Evolutionary conservation across 1,139 yeast species (phyloP).

Genomic region (Candida freyschussii): DNA sequence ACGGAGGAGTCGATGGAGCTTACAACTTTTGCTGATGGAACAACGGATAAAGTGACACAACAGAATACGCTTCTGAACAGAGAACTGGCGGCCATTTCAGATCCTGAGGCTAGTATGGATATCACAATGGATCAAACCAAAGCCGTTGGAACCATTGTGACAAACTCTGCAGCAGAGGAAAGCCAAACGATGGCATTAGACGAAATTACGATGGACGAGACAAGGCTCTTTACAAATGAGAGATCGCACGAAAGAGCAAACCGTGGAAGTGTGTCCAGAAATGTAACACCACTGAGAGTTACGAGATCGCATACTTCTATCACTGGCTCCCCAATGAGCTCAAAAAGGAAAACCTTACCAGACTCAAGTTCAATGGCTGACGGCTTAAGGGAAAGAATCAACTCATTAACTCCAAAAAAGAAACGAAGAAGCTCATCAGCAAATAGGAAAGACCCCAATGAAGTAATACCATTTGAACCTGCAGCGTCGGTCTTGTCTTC

Average conservation of each 20-base stretch:
- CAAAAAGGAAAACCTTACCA: constrained; percentile 17
- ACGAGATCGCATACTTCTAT: constrained; percentile 24
- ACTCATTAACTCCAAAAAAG: constrained; percentile 24
- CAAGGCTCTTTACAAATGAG: constrained; percentile 5
- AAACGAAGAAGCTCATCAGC: constrained; percentile 18
- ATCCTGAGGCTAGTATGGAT: constrained; percentile 3
- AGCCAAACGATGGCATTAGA: constrained; percentile 11
- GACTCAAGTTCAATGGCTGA: constrained; percentile 12
- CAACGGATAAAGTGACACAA: constrained; percentile 18
- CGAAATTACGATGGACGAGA: constrained; percentile 18
- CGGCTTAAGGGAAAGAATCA: constrained; percentile 20
- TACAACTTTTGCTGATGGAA: constrained; percentile 17
- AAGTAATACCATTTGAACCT: constrained; percentile 6
- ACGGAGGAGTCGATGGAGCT: constrained; percentile 19
- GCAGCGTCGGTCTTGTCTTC: constrained; percentile 8
- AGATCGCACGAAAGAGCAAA: constrained; percentile 1
- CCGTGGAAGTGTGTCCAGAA: background rate
- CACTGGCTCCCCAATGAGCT: constrained; percentile 25
- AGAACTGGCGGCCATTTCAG: constrained; percentile 6
- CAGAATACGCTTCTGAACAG: constrained; percentile 21
- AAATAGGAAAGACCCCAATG: background rate
- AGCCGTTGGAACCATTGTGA: constrained; percentile 6
- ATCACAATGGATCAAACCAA: constrained; percentile 25
- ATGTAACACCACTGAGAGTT: constrained; percentile 21
- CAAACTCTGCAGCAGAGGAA: background rate